Conservation (phyloP, 2,329 filamentous ascomycete species). For the Myriosclerotinia duriaeana region DNA sequence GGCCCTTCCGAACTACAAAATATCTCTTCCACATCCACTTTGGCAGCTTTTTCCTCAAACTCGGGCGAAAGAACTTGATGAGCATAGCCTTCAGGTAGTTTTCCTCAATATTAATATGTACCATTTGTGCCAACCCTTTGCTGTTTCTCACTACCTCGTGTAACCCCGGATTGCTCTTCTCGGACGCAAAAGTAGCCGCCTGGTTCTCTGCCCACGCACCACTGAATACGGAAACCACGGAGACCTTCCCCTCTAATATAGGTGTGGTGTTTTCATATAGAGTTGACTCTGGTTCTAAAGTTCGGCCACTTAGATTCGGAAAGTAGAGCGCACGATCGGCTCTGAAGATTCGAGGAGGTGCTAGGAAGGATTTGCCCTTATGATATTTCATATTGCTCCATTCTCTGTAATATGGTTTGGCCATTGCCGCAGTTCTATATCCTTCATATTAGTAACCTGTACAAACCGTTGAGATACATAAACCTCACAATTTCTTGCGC, state of each 20-base stretch:
- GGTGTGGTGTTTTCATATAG: constrained; percentile 68
- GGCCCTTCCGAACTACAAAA: constrained; percentile 58
- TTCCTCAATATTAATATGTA: constrained; percentile 88
- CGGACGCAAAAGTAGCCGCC: constrained; percentile 67
- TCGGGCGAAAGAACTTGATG: constrained; percentile 56
- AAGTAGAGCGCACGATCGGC: constrained; percentile 83
- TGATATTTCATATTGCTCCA: constrained; percentile 81
- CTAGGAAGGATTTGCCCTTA: constrained; percentile 88
- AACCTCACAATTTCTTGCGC: constrained; percentile 68
- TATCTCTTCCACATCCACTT: constrained; percentile 59
- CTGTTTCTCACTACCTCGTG: constrained; percentile 58
- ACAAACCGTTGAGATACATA: too few species aligned
- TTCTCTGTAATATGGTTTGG: constrained; percentile 92
- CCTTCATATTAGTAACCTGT: constrained; percentile 19
- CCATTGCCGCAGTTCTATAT: constrained; percentile 67
- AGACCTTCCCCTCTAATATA: constrained; percentile 69
- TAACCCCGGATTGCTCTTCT: constrained; percentile 66
- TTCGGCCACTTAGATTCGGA: constrained; percentile 83
- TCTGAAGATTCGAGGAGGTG: constrained; percentile 81
- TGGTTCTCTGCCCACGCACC: constrained; percentile 85
- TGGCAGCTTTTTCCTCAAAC: constrained; percentile 51
- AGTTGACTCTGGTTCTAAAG: constrained; percentile 58
- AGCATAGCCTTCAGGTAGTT: constrained; percentile 67
- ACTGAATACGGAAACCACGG: constrained; percentile 78
- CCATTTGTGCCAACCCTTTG: constrained; percentile 63